Evolutionary conservation across 179 eudicot genomes (phyloP).

Genomic region (Drosera spatulata): DNA sequence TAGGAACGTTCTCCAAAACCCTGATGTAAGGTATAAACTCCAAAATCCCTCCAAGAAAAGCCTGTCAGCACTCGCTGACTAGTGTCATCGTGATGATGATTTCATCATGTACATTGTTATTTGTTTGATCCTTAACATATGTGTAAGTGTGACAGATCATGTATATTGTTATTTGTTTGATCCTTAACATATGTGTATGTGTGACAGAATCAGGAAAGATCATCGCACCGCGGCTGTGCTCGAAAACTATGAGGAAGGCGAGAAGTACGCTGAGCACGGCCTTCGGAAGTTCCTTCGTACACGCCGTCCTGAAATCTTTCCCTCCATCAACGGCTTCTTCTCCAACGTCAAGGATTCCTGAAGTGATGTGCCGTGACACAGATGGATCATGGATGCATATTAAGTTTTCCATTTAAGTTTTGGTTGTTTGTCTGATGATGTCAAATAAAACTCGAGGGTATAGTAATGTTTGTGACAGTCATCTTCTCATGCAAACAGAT

Average conservation of each 20-base stretch:
- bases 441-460: too few relatives aligned
- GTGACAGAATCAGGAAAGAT: slow-evolving; percentile 45
- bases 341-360: slow-evolving; percentile 11
- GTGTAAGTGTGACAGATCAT: slow-evolving; percentile 6
- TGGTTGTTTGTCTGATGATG: too few relatives aligned
- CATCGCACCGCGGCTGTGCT: slow-evolving; percentile 40
- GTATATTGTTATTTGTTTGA: neutral
- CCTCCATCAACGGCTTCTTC: slow-evolving; percentile 79
- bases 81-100: too few relatives aligned
- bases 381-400: too few relatives aligned
- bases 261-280: slow-evolving; percentile 59
- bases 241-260: slow-evolving; percentile 71
- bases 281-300: slow-evolving; percentile 68
- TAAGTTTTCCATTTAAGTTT: too few relatives aligned
- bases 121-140: neutral
- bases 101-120: neutral
- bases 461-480: too few relatives aligned
- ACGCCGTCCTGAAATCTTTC: slow-evolving; percentile 84
- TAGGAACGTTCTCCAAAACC: slow-evolving; percentile 58
- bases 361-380: too few relatives aligned
- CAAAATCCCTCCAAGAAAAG: neutral
- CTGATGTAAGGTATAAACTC: slow-evolving; percentile 61
- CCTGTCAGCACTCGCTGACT: neutral
- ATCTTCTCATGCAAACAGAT: too few relatives aligned
- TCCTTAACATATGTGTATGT: neutral